Conservation (phyloP, 2,329 filamentous ascomycete species). For the Diaporthe helianthi region DNA sequence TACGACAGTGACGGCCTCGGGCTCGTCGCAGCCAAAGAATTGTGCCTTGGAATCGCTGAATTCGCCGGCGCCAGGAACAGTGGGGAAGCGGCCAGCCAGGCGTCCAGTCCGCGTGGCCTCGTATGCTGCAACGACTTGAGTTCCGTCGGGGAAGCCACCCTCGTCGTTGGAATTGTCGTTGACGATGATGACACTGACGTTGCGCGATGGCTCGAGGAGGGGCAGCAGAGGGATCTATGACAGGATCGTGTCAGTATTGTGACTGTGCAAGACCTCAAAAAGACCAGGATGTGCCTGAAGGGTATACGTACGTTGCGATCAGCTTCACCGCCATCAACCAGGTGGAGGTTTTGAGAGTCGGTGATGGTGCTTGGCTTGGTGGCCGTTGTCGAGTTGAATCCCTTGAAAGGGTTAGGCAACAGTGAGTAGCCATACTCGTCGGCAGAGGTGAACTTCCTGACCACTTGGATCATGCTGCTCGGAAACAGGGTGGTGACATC, state of each 20-base stretch:
- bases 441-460: slow-evolving; percentile 40
- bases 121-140: slow-evolving; percentile 45
- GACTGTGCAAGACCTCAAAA: too few relatives aligned
- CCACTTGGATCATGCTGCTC: slow-evolving; percentile 36
- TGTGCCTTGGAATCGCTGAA: slow-evolving; percentile 46
- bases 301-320: slow-evolving; percentile 46
- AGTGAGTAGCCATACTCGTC: slow-evolving; percentile 36
- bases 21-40: slow-evolving; percentile 54
- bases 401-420: slow-evolving; percentile 52
- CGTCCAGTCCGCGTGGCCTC: slow-evolving; percentile 29
- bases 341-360: slow-evolving; percentile 42
- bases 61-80: slow-evolving; percentile 46
- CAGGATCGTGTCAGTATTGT: not conserved
- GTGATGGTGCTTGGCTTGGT: slow-evolving; percentile 40
- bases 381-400: slow-evolving; percentile 42
- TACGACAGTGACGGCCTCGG: slow-evolving; percentile 41
- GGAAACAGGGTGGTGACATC: slow-evolving; percentile 29
- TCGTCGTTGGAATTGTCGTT: slow-evolving; percentile 53
- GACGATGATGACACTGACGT: slow-evolving; percentile 51
- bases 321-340: slow-evolving; percentile 55
- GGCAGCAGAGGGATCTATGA: slow-evolving; percentile 51
- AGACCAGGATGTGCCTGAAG: not conserved
- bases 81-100: slow-evolving; percentile 50
- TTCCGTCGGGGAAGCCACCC: slow-evolving; percentile 51
- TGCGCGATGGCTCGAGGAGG: slow-evolving; percentile 49